Evolutionary conservation across 2,329 filamentous ascomycete species (phyloP).

Genomic region (Pseudogymnoascus sp.): DNA sequence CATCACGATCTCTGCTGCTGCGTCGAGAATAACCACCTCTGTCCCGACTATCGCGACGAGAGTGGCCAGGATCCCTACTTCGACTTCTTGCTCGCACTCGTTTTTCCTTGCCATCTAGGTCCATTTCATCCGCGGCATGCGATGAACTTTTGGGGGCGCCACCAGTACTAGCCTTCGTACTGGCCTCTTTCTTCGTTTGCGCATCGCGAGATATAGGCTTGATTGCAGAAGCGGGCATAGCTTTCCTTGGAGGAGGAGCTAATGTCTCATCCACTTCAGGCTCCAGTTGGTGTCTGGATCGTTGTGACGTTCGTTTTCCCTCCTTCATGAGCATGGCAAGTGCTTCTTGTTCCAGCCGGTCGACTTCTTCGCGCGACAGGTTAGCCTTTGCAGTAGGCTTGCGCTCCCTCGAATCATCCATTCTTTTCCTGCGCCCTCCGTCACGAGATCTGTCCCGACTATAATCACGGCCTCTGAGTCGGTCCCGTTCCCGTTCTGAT

Average conservation of each 20-base stretch:
- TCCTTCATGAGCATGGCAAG: slow-evolving; percentile 29
- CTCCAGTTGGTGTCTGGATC: slow-evolving; percentile 27
- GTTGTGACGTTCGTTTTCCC: slow-evolving; percentile 24
- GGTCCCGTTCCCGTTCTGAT: slow-evolving; percentile 17
- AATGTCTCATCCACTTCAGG: slow-evolving; percentile 28
- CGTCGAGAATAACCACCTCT: slow-evolving; percentile 10
- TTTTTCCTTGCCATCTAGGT: background rate
- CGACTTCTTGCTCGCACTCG: slow-evolving; percentile 14
- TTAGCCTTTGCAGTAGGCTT: slow-evolving; percentile 17
- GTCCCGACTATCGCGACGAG: slow-evolving; percentile 18
- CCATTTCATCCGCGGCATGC: background rate
- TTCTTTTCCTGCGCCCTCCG: slow-evolving; percentile 11
- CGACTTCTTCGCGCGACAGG: slow-evolving; percentile 28
- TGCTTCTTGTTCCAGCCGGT: slow-evolving; percentile 28
- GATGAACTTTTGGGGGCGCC: slow-evolving; percentile 1
- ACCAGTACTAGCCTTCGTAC: background rate
- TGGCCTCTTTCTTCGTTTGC: slow-evolving; percentile 16
- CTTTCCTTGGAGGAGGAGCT: slow-evolving; percentile 29
- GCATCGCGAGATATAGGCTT: slow-evolving; percentile 27
- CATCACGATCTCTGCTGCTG: slow-evolving; percentile 15
- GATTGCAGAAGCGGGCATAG: slow-evolving; percentile 28
- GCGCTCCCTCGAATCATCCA: slow-evolving; percentile 10
- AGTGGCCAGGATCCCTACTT: slow-evolving; percentile 24
- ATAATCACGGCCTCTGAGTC: slow-evolving; percentile 21
- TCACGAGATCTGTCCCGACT: background rate